Conservation (phyloP, 2,329 filamentous ascomycete genomes). For the Fusarium paranaense region DNA sequence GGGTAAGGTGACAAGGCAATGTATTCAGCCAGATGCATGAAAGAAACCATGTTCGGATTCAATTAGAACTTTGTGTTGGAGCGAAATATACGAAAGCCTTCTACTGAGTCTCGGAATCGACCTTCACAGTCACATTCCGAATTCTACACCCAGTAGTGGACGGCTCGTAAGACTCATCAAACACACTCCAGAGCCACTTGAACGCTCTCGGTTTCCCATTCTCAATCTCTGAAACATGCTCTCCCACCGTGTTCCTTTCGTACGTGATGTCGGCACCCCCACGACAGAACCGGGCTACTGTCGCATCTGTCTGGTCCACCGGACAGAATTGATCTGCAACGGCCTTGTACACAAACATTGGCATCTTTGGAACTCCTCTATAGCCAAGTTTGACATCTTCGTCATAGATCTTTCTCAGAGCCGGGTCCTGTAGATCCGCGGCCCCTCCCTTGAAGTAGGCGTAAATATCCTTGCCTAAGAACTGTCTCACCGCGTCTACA, state of each 20-base stretch:
- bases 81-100: not conserved
- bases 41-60: not conserved
- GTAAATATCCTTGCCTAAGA: slow-evolving; percentile 41
- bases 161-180: slow-evolving; percentile 29
- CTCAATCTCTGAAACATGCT: slow-evolving; percentile 49
- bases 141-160: not conserved
- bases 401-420: slow-evolving; percentile 39
- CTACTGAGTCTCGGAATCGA: not conserved
- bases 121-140: not conserved
- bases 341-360: slow-evolving; percentile 63
- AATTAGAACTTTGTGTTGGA: not conserved
- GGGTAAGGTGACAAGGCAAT: not conserved
- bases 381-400: slow-evolving; percentile 46
- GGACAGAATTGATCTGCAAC: slow-evolving; percentile 58
- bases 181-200: slow-evolving; percentile 26
- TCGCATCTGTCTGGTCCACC: slow-evolving; percentile 55
- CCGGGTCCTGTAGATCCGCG: slow-evolving; percentile 40
- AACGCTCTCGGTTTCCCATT: slow-evolving; percentile 28
- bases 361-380: slow-evolving; percentile 58
- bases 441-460: slow-evolving; percentile 44
- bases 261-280: slow-evolving; percentile 57
- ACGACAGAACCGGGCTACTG: slow-evolving; percentile 55
- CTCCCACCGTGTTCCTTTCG: slow-evolving; percentile 56
- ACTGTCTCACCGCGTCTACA: slow-evolving; percentile 29
- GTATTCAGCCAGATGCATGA: not conserved